phyloP scores from a whole-genome alignment of 2,329 filamentous ascomycete genomes.

The Metarhizium brunneum region DNA sequence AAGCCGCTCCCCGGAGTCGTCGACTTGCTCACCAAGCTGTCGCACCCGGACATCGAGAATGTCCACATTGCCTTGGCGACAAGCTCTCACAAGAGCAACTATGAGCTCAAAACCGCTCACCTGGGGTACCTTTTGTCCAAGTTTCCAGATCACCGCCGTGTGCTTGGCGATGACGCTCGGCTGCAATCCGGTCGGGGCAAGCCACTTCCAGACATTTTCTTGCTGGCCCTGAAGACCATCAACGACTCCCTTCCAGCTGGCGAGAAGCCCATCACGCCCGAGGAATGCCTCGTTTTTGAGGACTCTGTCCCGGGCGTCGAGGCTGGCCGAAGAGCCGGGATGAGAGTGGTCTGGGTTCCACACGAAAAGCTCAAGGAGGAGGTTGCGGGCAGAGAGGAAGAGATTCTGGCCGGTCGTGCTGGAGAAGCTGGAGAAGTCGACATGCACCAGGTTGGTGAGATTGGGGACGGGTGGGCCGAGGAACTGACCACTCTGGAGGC shows the following conservation, averaged over 20 bases:
- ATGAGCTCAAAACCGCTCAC: slow-evolving; percentile 63
- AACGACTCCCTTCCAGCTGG: slow-evolving; percentile 61
- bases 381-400: slow-evolving; percentile 65
- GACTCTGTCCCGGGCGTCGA: slow-evolving; percentile 92
- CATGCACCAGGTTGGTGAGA: slow-evolving; percentile 45
- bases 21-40: slow-evolving; percentile 55
- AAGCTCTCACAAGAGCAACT: slow-evolving; percentile 64
- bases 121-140: slow-evolving; percentile 49
- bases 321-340: slow-evolving; percentile 79
- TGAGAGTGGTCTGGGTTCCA: slow-evolving; percentile 90
- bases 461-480: slow-evolving; percentile 53
- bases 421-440: slow-evolving; percentile 54
- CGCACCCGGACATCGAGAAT: slow-evolving; percentile 22
- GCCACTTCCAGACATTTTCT: slow-evolving; percentile 88
- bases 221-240: slow-evolving; percentile 75
- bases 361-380: slow-evolving; percentile 70
- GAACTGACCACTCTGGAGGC: slow-evolving; percentile 39
- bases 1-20: slow-evolving; percentile 71
- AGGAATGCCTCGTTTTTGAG: slow-evolving; percentile 93
- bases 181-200: slow-evolving; percentile 79
- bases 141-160: slow-evolving; percentile 61
- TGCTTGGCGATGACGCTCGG: slow-evolving; percentile 77
- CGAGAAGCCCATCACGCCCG: slow-evolving; percentile 59
- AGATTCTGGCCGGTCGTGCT: slow-evolving; percentile 75
- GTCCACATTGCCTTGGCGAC: slow-evolving; percentile 84